These are phyloP conservation scores for Phytophthora sojae DNA, from an alignment of 352 stramenopile genomes.

Conservation along the genomic window DNA sequence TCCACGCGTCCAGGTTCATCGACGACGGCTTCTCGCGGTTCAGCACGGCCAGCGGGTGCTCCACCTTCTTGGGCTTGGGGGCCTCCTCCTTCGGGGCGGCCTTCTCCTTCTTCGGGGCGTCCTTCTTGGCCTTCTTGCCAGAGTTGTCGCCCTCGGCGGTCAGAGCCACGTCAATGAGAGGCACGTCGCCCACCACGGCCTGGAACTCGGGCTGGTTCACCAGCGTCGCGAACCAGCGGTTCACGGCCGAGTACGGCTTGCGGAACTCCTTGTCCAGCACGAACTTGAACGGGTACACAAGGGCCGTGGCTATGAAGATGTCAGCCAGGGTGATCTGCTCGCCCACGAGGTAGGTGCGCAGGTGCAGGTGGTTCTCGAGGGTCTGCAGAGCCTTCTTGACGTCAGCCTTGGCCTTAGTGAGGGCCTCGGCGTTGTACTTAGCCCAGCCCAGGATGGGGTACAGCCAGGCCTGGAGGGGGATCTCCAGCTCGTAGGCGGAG, in stretches of 20 bases:
- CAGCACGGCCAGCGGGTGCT: slow-evolving; percentile 89
- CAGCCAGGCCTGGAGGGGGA: slow-evolving; percentile 88
- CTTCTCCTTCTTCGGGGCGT: slow-evolving; percentile 56
- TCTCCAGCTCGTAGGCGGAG: slow-evolving; percentile 90
- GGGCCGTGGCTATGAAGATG: slow-evolving; percentile 87
- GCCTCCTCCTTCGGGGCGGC: slow-evolving; percentile 47
- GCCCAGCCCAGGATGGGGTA: slow-evolving; percentile 91
- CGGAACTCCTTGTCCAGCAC: slow-evolving; percentile 91
- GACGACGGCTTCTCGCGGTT: slow-evolving; percentile 84
- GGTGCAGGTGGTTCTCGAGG: slow-evolving; percentile 89
- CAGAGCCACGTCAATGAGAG: slow-evolving; percentile 80
- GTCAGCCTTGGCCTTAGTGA: slow-evolving; percentile 91
- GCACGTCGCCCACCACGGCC: slow-evolving; percentile 92
- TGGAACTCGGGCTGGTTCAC: slow-evolving; percentile 95
- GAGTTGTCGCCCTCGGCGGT: slow-evolving; percentile 68
- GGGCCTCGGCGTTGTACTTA: slow-evolving; percentile 77
- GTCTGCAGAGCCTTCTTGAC: slow-evolving; percentile 85
- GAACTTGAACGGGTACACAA: slow-evolving; percentile 96
- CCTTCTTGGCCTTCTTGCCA: slow-evolving; percentile 42
- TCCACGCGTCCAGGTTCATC: slow-evolving; percentile 91
- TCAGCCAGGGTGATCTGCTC: slow-evolving; percentile 95
- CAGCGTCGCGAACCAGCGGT: slow-evolving; percentile 93
- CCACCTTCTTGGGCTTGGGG: slow-evolving; percentile 78
- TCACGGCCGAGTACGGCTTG: slow-evolving; percentile 88
- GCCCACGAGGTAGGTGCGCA: slow-evolving; percentile 93